phyloP scores from a whole-genome alignment of 139 green algal species.

The Pycnococcus provasolii region DNA sequence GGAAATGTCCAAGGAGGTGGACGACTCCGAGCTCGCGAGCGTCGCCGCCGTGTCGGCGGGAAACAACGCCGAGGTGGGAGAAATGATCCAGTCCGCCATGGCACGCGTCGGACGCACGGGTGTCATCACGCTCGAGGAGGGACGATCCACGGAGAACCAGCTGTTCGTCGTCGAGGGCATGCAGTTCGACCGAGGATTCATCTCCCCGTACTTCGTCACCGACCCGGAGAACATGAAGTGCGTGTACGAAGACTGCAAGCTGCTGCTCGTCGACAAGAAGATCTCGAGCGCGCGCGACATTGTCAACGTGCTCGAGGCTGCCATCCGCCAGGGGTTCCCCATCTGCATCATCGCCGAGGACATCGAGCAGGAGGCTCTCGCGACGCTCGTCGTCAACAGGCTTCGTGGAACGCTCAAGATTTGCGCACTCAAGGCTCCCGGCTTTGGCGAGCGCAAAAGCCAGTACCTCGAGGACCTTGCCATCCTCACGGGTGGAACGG shows the following conservation, averaged over 20 bases:
- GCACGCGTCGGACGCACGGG: constrained; percentile 78
- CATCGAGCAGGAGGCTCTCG: constrained; percentile 97
- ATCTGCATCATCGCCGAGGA: constrained; percentile 98
- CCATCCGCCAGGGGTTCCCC: constrained; percentile 83
- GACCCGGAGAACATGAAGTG: constrained; percentile 95
- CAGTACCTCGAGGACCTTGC: constrained; percentile 99
- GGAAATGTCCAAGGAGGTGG: constrained; percentile 62
- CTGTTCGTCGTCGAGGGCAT: constrained; percentile 98
- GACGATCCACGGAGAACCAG: constrained; percentile 86
- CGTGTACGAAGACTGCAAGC: constrained; percentile 44
- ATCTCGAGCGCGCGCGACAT: constrained; percentile 92
- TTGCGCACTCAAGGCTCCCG: constrained; percentile 85
- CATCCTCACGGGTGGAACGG: constrained; percentile 81
- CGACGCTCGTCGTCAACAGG: constrained; percentile 99
- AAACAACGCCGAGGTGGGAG: constrained; percentile 80
- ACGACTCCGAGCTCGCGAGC: constrained; percentile 72
- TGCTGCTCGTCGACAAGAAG: constrained; percentile 99
- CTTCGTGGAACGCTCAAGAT: constrained; percentile 89
- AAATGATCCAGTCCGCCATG: constrained; percentile 94
- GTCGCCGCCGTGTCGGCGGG: constrained; percentile 93
- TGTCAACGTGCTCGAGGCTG: constrained; percentile 80
- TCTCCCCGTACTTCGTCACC: constrained; percentile 99
- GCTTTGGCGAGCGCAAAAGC: constrained; percentile 96
- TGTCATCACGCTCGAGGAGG: constrained; percentile 98
- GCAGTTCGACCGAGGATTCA: constrained; percentile 96